Base-by-base conservation (phyloP, 148 eudicot genomes). In the Spergularia bocconei region DNA sequence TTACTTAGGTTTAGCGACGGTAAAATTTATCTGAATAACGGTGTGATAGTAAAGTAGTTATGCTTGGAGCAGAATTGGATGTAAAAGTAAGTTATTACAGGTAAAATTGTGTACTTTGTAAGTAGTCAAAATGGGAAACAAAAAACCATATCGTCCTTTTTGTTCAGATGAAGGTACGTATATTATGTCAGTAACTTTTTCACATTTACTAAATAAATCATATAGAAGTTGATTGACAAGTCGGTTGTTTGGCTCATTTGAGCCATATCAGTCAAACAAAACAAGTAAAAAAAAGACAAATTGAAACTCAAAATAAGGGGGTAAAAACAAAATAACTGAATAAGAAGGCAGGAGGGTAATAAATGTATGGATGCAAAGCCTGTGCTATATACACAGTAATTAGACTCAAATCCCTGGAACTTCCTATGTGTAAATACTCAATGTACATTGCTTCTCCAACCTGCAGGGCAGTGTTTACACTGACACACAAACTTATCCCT, bases 351-450 rank as follows among this genome's bases (percentile, higher is more conserved):
- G 60, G 73, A 21, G 73, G 73, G 47, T 74, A 67, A 71, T 71
- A 54, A 71, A 71, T 71, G n/a, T 11, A 11, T 5, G 63, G 41
- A 76, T 58, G 73, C 51, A 51, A 70, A 67, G 68, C 68, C 48
- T 36, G 58, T 67, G 67, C 5, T 48, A 29, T 29, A 29, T 7
- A 61, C 36, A 65, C 80, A 71, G 80, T 64, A 77, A 70, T 36
- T 61, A 62, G 71, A 78, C 71, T 71, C 71, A 44, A 56, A 48
- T 71, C 57, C 55, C 29, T 71, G 80, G 71, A 71, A 36, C 16
- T 36, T 61, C 41, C 19, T 53, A 11, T 54, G 52, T 38, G 66
- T 29, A 29, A 20, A 47, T 47, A 11, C 48, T 73, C 44, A 16
- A 62, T 33, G 50, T 60, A 41, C 19, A 6, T 51, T n/a, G 51